Evolutionary conservation across 1,284 basidiomycete genomes (phyloP).

Genomic region (Pyrrhoderma lamaoense): DNA sequence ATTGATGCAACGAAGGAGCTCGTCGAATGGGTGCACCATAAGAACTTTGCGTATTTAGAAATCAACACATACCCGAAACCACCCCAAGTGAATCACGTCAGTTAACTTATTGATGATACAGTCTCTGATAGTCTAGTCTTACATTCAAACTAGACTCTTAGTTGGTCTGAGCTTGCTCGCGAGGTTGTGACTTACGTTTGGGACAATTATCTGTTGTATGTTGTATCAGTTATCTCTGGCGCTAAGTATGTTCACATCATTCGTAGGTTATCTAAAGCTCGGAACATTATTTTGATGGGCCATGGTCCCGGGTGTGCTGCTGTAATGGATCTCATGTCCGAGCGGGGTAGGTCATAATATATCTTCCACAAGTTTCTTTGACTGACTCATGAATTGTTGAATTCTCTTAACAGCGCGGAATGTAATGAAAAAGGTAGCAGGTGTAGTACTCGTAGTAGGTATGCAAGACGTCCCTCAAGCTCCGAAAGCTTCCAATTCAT

Average conservation of each 20-base stretch:
- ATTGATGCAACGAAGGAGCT: constrained; percentile 80
- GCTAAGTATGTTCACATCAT: not conserved
- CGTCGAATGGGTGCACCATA: constrained; percentile 64
- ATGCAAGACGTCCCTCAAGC: constrained; percentile 48
- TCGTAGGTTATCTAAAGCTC: constrained; percentile 61
- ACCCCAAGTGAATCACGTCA: constrained; percentile 23
- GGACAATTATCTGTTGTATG: constrained; percentile 91
- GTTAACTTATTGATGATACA: not conserved
- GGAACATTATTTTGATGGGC: constrained; percentile 75
- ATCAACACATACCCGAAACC: constrained; percentile 79
- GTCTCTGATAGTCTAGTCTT: constrained; percentile 5
- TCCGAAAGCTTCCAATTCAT: constrained; percentile 39
- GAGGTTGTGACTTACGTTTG: constrained; percentile 79
- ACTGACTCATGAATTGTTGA: not conserved
- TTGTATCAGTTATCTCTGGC: not conserved
- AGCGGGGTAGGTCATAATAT: constrained; percentile 47
- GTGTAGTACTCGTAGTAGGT: constrained; percentile 74
- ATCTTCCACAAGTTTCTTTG: constrained; percentile 7
- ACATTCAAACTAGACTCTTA: constrained; percentile 26
- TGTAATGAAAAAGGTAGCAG: constrained; percentile 56
- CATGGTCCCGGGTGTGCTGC: constrained; percentile 78
- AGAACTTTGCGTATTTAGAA: constrained; percentile 75
- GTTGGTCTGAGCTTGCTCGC: constrained; percentile 40
- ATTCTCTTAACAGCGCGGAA: constrained; percentile 31
- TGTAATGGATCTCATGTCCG: constrained; percentile 65